A percentile compares a stretch with the other conserved stretches of the same genome.
Conservation (phyloP, 2,329 filamentous ascomycete species). For the Scytalidium sp. region DNA sequence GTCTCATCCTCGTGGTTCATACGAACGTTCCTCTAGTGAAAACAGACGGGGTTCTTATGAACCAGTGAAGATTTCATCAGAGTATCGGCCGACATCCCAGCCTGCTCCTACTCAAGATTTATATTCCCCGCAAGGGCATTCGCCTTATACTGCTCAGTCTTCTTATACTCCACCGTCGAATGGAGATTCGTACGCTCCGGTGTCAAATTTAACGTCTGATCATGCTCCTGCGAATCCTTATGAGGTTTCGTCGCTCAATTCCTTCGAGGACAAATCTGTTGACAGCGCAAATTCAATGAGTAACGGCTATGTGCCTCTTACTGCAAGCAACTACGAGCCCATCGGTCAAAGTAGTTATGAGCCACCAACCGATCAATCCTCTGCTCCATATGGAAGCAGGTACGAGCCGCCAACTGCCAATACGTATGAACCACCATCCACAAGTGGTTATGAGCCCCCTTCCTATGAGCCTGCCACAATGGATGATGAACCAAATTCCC, state of each 20-base stretch:
- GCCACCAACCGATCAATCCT: conserved; percentile 24
- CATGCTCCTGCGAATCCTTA: neutral
- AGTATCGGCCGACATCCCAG: conserved; percentile 28
- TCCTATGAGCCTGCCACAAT: conserved; percentile 52
- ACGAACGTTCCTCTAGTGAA: conserved; percentile 44
- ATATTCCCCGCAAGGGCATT: conserved; percentile 15
- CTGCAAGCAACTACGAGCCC: conserved; percentile 16
- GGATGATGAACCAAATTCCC: conserved; percentile 38
- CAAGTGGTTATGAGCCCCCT: conserved; percentile 56
- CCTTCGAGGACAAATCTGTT: conserved; percentile 24
- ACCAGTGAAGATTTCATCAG: conserved; percentile 36
- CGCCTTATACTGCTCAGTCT: conserved; percentile 14
- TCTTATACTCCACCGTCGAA: conserved; percentile 16
- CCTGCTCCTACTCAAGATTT: conserved; percentile 26
- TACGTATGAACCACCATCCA: conserved; percentile 25
- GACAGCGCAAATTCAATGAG: neutral
- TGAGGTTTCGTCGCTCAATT: conserved; percentile 25
- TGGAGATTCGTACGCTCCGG: neutral
- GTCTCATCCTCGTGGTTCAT: conserved; percentile 35
- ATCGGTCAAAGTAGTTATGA: conserved; percentile 42
- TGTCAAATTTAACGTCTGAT: neutral
- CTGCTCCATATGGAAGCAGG: conserved; percentile 13
- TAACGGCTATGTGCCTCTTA: conserved; percentile 8
- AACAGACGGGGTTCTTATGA: conserved; percentile 39
- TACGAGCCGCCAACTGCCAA: conserved; percentile 21